A percentile compares a stretch with the other conserved stretches of the same genome.
Evolutionary conservation across 106 monocot genomes (phyloP).

Genomic region (Xerophyta viscosa): DNA sequence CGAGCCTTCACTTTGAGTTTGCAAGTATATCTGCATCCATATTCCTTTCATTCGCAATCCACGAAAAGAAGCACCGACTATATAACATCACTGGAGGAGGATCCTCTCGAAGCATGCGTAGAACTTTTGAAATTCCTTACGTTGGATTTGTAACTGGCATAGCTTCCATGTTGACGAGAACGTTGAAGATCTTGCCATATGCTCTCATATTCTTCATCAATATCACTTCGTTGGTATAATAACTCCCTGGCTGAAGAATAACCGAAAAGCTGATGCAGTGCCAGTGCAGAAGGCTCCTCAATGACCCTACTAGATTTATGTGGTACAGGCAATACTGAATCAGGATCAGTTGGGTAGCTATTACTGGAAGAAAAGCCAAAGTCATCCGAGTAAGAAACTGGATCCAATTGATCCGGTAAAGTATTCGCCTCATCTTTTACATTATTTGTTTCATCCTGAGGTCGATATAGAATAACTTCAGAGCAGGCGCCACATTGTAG

Average conservation of each 20-base stretch:
- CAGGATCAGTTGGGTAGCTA: slow-evolving; percentile 3
- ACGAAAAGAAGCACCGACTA: no score
- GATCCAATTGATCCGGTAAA: slow-evolving; percentile 2
- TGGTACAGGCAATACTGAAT: not conserved
- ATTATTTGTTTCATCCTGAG: slow-evolving; percentile 5
- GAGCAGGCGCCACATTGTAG: slow-evolving; percentile 65
- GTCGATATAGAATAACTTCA: slow-evolving; percentile 38
- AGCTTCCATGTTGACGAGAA: slow-evolving; percentile 4
- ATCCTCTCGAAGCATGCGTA: not conserved
- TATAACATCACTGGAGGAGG: not conserved
- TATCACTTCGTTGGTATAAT: slow-evolving; percentile 11
- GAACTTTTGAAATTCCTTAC: not conserved
- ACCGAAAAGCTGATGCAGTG: slow-evolving; percentile 56
- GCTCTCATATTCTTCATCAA: slow-evolving; percentile 20
- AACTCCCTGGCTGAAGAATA: slow-evolving; percentile 55
- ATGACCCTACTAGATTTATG: not conserved
- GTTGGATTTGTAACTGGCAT: not conserved
- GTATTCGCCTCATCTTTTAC: not conserved
- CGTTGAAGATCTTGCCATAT: slow-evolving; percentile 4
- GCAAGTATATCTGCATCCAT: no score
- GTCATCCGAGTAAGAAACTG: slow-evolving; percentile 12
- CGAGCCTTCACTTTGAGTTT: no score
- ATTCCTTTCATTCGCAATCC: no score
- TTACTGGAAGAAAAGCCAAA: slow-evolving; percentile 1
- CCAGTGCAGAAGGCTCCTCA: not conserved